Conservation (phyloP, 2,329 filamentous ascomycete species). For the Aspergillus ibericus region DNA sequence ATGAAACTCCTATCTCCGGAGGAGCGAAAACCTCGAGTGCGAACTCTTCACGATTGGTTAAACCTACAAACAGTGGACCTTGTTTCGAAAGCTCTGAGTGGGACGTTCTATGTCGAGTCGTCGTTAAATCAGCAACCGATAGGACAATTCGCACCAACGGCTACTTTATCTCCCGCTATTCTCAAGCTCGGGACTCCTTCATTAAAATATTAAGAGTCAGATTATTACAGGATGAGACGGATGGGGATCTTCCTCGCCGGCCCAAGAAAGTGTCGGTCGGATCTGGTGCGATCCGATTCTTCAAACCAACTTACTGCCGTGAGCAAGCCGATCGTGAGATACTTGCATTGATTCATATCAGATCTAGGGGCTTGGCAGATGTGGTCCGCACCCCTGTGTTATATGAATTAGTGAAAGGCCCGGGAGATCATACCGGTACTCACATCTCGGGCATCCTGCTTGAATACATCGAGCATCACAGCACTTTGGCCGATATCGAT, state of each 20-base stretch:
- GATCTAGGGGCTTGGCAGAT: background rate
- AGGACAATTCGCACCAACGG: background rate
- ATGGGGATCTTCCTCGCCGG: background rate
- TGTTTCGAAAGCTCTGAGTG: background rate
- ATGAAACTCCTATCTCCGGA: background rate
- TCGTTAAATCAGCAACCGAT: background rate
- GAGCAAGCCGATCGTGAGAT: background rate
- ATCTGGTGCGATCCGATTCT: background rate
- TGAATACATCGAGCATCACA: background rate
- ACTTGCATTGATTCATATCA: background rate
- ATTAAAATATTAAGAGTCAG: background rate
- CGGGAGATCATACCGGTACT: background rate
- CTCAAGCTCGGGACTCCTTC: background rate
- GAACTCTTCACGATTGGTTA: background rate
- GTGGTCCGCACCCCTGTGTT: background rate
- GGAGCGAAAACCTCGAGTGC: background rate
- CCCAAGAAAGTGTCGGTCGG: background rate
- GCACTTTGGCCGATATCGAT: background rate
- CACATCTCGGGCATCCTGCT: background rate
- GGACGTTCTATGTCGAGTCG: background rate
- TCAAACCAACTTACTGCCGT: background rate
- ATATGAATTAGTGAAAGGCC: background rate
- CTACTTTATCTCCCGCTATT: background rate
- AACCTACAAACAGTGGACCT: background rate
- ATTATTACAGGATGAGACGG: background rate